Conservation (phyloP, 495 filamentous ascomycete species). For the Hypoxylon fragiforme region DNA sequence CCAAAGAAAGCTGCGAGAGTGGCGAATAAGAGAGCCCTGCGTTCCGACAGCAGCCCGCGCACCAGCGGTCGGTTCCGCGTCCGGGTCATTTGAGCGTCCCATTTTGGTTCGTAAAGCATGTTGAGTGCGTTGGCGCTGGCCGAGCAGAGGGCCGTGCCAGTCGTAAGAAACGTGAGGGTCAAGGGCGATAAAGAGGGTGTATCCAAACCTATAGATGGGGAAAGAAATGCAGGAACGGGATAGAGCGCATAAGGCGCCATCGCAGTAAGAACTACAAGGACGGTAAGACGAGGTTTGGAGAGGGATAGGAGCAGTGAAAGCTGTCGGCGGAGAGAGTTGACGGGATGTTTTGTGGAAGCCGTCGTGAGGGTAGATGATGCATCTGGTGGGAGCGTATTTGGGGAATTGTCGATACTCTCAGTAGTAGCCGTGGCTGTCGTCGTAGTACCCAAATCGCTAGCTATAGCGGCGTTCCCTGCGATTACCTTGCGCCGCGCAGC, state of each 20-base stretch:
- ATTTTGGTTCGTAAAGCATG: constrained; percentile 91
- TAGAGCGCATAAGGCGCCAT: constrained; percentile 92
- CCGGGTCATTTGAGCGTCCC: constrained; percentile 89
- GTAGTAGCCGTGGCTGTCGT: constrained; percentile 1
- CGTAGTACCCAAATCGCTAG: neutral
- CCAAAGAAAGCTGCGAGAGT: constrained; percentile 67
- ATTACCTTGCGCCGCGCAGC: constrained; percentile 38
- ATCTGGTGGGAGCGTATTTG: constrained; percentile 63
- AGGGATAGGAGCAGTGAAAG: constrained; percentile 87
- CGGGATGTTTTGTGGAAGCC: constrained; percentile 67
- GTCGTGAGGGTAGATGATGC: constrained; percentile 80
- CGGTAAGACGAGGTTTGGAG: constrained; percentile 89
- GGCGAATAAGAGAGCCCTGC: constrained; percentile 80
- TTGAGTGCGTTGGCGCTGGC: constrained; percentile 92
- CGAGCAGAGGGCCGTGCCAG: constrained; percentile 81
- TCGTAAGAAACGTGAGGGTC: constrained; percentile 89
- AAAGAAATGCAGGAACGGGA: constrained; percentile 77
- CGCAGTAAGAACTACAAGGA: constrained; percentile 87
- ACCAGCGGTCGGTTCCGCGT: constrained; percentile 90
- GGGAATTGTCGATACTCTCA: no score
- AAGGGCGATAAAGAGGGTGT: constrained; percentile 86
- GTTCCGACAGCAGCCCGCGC: constrained; percentile 73
- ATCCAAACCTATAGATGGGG: constrained; percentile 63
- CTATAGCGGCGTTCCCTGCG: neutral
- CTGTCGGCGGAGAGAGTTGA: constrained; percentile 70